These are phyloP conservation scores for Paraphysoderma sedebokerense DNA, from an alignment of 371 early-diverging fungal species.

Conservation along the genomic window DNA sequence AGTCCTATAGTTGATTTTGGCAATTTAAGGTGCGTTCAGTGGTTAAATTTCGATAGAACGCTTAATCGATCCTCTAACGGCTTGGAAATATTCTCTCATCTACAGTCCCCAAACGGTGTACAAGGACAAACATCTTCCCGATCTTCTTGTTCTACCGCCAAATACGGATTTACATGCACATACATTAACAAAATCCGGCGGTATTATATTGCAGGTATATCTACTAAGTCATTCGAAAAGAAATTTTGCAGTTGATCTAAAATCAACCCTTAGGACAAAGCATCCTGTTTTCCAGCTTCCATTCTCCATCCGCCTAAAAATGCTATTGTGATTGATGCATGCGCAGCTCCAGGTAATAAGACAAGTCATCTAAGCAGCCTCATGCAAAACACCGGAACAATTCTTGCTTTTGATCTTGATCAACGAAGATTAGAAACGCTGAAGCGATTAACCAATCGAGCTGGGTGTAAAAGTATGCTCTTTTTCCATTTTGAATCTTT, in stretches of 20 bases:
- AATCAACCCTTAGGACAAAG: conserved; percentile 52
- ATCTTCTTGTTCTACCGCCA: conserved; percentile 69
- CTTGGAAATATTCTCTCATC: conserved; percentile 1
- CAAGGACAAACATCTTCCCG: conserved; percentile 53
- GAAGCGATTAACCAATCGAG: conserved; percentile 45
- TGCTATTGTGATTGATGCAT: conserved; percentile 80
- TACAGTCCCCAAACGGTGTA: not conserved
- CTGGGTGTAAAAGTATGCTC: conserved; percentile 66
- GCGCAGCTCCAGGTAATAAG: conserved; percentile 99
- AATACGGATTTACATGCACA: conserved; percentile 68
- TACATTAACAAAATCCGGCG: conserved; percentile 45
- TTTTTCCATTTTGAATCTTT: conserved; percentile 9
- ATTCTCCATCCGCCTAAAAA: conserved; percentile 55
- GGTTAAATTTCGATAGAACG: not conserved
- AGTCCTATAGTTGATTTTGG: not conserved
- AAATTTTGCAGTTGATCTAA: not conserved
- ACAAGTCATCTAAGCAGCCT: conserved; percentile 78
- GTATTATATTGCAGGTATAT: conserved; percentile 63
- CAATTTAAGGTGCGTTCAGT: not conserved
- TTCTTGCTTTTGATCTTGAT: conserved; percentile 89
- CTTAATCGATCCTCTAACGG: not conserved
- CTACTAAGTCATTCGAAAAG: not conserved
- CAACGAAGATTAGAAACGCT: conserved; percentile 57
- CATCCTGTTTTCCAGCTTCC: conserved; percentile 91
- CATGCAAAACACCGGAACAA: conserved; percentile 67